Conservation (phyloP, 2,329 filamentous ascomycete genomes). For the Hypocrella siamensis region DNA sequence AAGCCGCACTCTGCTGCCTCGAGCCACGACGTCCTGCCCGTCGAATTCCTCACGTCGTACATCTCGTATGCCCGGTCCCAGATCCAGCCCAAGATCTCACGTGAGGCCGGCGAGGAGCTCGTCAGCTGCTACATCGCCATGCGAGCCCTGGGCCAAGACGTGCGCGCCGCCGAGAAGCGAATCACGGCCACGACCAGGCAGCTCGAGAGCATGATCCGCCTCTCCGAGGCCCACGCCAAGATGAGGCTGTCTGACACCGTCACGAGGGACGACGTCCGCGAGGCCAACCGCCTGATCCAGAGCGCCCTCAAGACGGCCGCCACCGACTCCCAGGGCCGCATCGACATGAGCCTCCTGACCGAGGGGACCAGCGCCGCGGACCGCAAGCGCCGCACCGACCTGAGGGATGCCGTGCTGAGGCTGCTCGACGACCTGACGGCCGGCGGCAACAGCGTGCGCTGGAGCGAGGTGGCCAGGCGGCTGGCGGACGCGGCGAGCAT, state of each 20-base stretch:
- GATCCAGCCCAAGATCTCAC: conserved; percentile 68
- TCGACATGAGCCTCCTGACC: conserved; percentile 91
- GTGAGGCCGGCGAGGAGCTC: conserved; percentile 68
- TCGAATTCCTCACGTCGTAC: conserved; percentile 92
- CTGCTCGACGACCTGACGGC: conserved; percentile 70
- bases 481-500: conserved; percentile 57
- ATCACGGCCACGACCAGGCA: conserved; percentile 97
- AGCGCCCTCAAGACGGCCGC: conserved; percentile 90
- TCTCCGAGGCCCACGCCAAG: conserved; percentile 90
- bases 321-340: conserved; percentile 83
- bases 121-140: conserved; percentile 83
- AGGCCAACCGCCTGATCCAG: conserved; percentile 86
- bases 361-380: conserved; percentile 90
- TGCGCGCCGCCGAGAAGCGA: conserved; percentile 78
- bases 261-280: conserved; percentile 66
- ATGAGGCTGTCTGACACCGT: conserved; percentile 77
- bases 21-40: conserved; percentile 64
- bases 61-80: conserved; percentile 89
- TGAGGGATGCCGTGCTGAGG: conserved; percentile 63
- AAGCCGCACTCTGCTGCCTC: conserved; percentile 69
- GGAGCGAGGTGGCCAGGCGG: conserved; percentile 60
- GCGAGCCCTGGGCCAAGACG: conserved; percentile 80
- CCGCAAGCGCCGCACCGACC: conserved; percentile 62
- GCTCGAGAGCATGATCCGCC: conserved; percentile 95
- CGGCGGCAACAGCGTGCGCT: conserved; percentile 51